Base-by-base conservation (phyloP, 441 rosid genomes). In the Gossypium lobatum region DNA sequence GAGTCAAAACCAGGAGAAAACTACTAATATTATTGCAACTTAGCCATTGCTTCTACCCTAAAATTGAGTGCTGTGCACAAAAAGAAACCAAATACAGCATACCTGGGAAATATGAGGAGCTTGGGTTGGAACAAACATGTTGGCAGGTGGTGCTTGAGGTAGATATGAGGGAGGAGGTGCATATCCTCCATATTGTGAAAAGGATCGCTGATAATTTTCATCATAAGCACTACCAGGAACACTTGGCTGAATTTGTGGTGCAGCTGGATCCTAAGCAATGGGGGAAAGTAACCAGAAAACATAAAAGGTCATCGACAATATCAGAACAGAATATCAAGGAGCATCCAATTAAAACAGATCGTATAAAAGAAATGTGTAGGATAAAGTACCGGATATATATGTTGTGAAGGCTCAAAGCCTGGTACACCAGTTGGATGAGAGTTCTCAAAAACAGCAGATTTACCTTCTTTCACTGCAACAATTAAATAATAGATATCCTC, bases 71-170 rank as follows among this genome's bases (percentile, higher is more conserved):
- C 2, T 5, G 2, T 26, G 39, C 16, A 28, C 1, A 16, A 28
- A 16, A 68, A 3, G 45, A 68, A 50, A 52, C 54, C 45, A 34
- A 26, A 69, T 3, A 69, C 46, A 46, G 46, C n/a, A 73, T 87
- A 96, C 98, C 97, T 87, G 96, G 13, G 80, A 78, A 70, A 71
- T 80, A 75, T 59, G 64, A 59, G 79, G 85, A 61, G 87, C 76
- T 78, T 73, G 92, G 25, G 93, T 67, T 71, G 97, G 93, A 84
- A 93, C 85, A 79, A 80, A 85, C 65, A 87, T 84, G 80, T 79
- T 64, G 55, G 85, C 69, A 63, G 89, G 76, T 62, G 61, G 28
- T 20, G 61, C 80, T 72, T 86, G 75, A 78, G 93, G 80, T 75
- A 81, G 89, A 86, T 84, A 88, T 14, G 84, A 75, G 39, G 83